Base-by-base conservation (phyloP, 2,329 filamentous ascomycete genomes). In the Fusarium sp. region DNA sequence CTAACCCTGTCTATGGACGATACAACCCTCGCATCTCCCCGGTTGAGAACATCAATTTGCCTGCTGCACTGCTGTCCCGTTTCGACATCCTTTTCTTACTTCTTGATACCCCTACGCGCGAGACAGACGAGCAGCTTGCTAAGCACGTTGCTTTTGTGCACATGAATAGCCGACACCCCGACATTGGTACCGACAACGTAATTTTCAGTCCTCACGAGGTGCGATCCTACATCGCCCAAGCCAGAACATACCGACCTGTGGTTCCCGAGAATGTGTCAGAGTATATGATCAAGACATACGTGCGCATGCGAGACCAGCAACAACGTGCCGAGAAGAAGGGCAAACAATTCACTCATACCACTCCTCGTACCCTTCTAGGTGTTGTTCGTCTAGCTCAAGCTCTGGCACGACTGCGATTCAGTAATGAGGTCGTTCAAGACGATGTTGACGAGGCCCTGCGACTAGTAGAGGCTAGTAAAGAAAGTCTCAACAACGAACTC, bases 11-110 rank as follows among this genome's bases (percentile, higher is more conserved):
- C 44, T 99, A 99, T 77, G 96, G 96, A 70, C 93, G 96, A 68
- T 99, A 99, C 86, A 99, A 99, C 83, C 96, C 96, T 60, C 93
- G 94, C 69, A 92, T 99, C 75, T 98, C 95, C 1, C 96, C 96
- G 1, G 94, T 99, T 27, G 96, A 99, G 81, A 99, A 99, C 81
- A 99, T 99, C 83, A 99, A 99, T 81, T 90, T 99, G 42, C 96
- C 96, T n/a, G 96, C 96, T 20, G 96, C 96, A 22, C 89, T 99
- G 22, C 88, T 99, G 57, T 98, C 95, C 64, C 93, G 96, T 88
- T 99, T 99, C 82, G 96, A 99, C 80, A 88, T 99, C 73, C 88
- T 99, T 73, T 99, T 98, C 86, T 86, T 99, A 48, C 94, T 99
- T 75, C 91, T 99, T 63, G 96, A 99, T 83, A 97, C 94, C 40